Percentiles rank a stretch among this genome's conserved stretches.
Evolutionary conservation across 148 eudicot genomes (phyloP).

Genomic region (Fagopyrum homotropicum): DNA sequence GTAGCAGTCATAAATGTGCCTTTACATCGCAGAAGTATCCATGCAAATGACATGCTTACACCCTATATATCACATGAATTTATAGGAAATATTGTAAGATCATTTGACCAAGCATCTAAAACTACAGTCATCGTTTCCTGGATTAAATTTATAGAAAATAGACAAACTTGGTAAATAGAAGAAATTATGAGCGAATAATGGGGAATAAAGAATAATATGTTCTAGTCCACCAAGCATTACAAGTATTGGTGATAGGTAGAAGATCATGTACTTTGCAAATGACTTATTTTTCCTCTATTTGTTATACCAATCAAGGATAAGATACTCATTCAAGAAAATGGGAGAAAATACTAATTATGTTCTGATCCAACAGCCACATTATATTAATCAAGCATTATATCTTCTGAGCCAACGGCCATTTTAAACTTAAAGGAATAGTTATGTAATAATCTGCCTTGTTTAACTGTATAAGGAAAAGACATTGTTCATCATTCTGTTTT

Average conservation of each 20-base stretch:
- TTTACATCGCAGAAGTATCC: not conserved
- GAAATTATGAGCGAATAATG: not conserved
- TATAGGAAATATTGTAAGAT: not conserved
- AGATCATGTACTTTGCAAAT: not conserved
- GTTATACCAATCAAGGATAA: not conserved
- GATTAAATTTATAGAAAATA: not conserved
- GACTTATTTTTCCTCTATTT: not conserved
- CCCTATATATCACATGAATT: not conserved
- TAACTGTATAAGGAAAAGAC: too few species aligned
- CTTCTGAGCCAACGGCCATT: too few species aligned
- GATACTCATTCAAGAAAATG: not conserved
- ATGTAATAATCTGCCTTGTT: too few species aligned
- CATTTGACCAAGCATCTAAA: not conserved
- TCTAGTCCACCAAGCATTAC: not conserved
- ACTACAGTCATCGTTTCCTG: not conserved
- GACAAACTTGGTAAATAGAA: not conserved
- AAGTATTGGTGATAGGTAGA: not conserved
- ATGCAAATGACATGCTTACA: conserved; percentile 3
- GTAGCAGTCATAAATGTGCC: not conserved
- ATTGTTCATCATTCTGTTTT: too few species aligned
- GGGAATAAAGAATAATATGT: not conserved
- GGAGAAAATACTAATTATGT: not conserved
- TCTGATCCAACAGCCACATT: too few species aligned
- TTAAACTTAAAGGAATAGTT: not conserved
- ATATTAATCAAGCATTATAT: too few species aligned